Evolutionary conservation across 345 rosid species (phyloP).

Genomic region (Eutrema heterophyllum): DNA sequence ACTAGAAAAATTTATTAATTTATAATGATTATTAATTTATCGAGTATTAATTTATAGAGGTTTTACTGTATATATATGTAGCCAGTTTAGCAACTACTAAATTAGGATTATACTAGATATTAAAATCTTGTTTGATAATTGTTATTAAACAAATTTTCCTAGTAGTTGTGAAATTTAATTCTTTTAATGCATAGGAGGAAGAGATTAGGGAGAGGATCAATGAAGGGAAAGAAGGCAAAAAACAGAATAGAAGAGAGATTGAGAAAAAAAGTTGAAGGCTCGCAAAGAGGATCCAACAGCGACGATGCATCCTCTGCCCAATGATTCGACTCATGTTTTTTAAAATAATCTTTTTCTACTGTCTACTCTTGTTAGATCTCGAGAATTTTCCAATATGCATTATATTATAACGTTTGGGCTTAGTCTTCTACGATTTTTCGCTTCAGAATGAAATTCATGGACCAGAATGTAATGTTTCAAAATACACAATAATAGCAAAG

Average conservation of each 20-base stretch:
- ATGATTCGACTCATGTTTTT: neutral
- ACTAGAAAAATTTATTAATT: no score
- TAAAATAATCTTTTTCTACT: neutral
- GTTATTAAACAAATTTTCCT: neutral
- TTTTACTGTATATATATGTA: neutral
- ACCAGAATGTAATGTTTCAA: no score
- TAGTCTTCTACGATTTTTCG: no score
- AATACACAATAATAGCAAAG: no score
- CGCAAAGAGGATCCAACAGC: neutral
- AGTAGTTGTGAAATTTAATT: neutral
- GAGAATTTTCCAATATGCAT: no score
- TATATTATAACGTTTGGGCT: no score
- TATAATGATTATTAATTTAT: no score
- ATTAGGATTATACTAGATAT: neutral
- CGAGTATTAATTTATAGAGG: no score
- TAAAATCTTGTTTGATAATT: neutral
- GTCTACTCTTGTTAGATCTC: neutral
- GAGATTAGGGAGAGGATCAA: conserved; percentile 22
- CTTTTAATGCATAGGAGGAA: conserved; percentile 11
- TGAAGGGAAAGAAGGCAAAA: conserved; percentile 18
- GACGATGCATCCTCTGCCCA: neutral
- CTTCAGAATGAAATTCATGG: no score
- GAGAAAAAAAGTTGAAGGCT: conserved; percentile 15
- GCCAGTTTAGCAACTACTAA: neutral
- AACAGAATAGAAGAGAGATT: conserved; percentile 10